phyloP scores from a whole-genome alignment of 768 basidiomycete genomes.

The Roridomyces roridus region DNA sequence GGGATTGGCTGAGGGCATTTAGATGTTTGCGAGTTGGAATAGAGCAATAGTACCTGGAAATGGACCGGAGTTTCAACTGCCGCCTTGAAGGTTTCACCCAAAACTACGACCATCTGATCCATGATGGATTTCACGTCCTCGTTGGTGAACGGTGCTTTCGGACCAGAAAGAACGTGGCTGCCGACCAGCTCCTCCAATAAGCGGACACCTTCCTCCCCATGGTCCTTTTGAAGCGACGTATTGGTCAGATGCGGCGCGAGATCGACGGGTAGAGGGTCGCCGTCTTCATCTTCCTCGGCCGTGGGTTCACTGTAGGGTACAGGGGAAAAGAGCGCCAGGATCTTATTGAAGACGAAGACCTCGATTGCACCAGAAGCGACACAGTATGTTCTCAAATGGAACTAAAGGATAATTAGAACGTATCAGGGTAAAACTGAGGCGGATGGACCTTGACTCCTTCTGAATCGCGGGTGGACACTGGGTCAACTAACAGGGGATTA shows the following conservation, averaged over 20 bases:
- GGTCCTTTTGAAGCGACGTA: slow-evolving; percentile 79
- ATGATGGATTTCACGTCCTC: slow-evolving; percentile 54
- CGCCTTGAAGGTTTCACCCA: slow-evolving; percentile 86
- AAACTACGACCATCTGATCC: slow-evolving; percentile 63
- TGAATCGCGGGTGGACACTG: slow-evolving; percentile 37
- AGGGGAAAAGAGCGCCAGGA: slow-evolving; percentile 89
- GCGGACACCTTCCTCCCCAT: slow-evolving; percentile 74
- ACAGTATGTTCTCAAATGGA: slow-evolving; percentile 92
- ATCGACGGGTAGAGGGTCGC: slow-evolving; percentile 42
- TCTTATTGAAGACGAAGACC: slow-evolving; percentile 80
- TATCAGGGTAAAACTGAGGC: slow-evolving; percentile 49
- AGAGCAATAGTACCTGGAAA: slow-evolving; percentile 76
- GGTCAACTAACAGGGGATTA: slow-evolving; percentile 80
- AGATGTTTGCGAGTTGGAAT: neutral
- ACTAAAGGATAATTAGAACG: slow-evolving; percentile 51
- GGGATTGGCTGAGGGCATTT: slow-evolving; percentile 65
- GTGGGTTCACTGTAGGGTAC: slow-evolving; percentile 65
- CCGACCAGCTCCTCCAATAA: slow-evolving; percentile 83
- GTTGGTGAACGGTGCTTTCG: slow-evolving; percentile 31
- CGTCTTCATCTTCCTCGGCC: slow-evolving; percentile 31
- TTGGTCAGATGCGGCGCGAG: slow-evolving; percentile 89
- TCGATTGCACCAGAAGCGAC: slow-evolving; percentile 77
- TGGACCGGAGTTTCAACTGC: slow-evolving; percentile 82
- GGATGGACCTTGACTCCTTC: slow-evolving; percentile 53
- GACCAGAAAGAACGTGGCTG: slow-evolving; percentile 53